Evolutionary conservation across 441 rosid genomes (phyloP), one percentile per base, ranked within the genome.

Genomic region (Raphanus hybrid): DNA sequence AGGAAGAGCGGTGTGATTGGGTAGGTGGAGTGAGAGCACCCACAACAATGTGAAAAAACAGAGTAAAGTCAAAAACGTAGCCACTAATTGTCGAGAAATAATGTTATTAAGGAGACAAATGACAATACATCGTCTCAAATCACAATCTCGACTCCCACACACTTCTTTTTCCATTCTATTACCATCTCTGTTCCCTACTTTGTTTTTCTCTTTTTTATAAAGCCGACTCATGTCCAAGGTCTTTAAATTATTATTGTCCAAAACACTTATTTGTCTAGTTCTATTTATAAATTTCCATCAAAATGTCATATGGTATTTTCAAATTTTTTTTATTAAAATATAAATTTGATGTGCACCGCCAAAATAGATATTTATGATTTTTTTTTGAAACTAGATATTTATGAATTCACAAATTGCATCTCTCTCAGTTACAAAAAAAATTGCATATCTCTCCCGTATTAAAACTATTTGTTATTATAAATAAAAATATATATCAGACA

Each of bases 11-110:
- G 69, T 73, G 69, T 73, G 74, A 78, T 73, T 78, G 81, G 81
- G 59, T 78, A 64, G 81, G 59, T 73, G 69, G 64, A 66, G 64
- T 35, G 73, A 66, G 69, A 72, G 69, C 69, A 78, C 76, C 69
- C 69, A 78, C 64, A 72, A 78, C 64, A 72, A 72, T 12, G 76
- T 71, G 76, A 57, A 32, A 57, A 62, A 67, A 66, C 69, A 61
- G 75, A 66, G 64, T 45, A 41, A 71, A 76, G 78, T 58, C 32
- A 43, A 67, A 20, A 69, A 55, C 12, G 69, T 50, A 75, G 77
- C 27, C 74, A 73, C 77, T 57, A 78, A 72, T 73, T 78, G 81
- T 73, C 74, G 77, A 77, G 67, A 60, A 72, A 62, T 72, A 67
- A 58, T 54, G 9, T 50, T 32, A 78, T 45, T 58, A 39, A 23